Conservation (phyloP, 768 basidiomycete species). For the Xerocomellus intermedius region DNA sequence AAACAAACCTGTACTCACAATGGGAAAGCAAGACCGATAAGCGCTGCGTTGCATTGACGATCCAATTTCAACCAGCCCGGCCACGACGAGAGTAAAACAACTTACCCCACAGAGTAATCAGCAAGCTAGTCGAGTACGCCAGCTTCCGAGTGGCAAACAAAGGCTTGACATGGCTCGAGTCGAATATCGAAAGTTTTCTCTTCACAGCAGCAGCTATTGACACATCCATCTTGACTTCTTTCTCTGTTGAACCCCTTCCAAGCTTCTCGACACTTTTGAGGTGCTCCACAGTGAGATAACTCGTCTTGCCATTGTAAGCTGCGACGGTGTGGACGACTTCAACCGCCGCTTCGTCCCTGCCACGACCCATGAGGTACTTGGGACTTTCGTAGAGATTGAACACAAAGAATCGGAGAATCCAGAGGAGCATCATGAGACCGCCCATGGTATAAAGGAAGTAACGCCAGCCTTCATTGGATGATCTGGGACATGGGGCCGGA, state of each 20-base stretch:
- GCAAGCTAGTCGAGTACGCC: slow-evolving; percentile 48
- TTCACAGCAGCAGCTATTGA: slow-evolving; percentile 37
- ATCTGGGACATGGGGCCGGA: slow-evolving; percentile 48
- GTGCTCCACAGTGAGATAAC: slow-evolving; percentile 50
- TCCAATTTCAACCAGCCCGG: not conserved
- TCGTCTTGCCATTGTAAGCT: slow-evolving; percentile 52
- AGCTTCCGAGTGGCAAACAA: slow-evolving; percentile 51
- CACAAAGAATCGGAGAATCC: slow-evolving; percentile 59
- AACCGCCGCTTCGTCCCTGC: slow-evolving; percentile 59
- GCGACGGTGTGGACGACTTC: slow-evolving; percentile 63
- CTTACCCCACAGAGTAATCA: slow-evolving; percentile 55
- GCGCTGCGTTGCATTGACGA: slow-evolving; percentile 38
- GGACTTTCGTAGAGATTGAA: slow-evolving; percentile 72
- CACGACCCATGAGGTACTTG: slow-evolving; percentile 69
- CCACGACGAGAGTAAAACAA: not conserved
- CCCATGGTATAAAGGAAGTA: slow-evolving; percentile 76
- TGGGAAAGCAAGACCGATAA: slow-evolving; percentile 78
- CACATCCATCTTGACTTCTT: slow-evolving; percentile 29
- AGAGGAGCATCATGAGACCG: slow-evolving; percentile 63
- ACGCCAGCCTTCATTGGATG: slow-evolving; percentile 70
- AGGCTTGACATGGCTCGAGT: slow-evolving; percentile 42
- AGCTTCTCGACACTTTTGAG: slow-evolving; percentile 32
- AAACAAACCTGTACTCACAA: slow-evolving; percentile 38
- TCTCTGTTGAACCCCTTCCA: slow-evolving; percentile 6
- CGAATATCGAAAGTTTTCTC: slow-evolving; percentile 41